phyloP scores from a whole-genome alignment of 2,329 filamentous ascomycete species.

The Knoxdaviesia capensis region DNA sequence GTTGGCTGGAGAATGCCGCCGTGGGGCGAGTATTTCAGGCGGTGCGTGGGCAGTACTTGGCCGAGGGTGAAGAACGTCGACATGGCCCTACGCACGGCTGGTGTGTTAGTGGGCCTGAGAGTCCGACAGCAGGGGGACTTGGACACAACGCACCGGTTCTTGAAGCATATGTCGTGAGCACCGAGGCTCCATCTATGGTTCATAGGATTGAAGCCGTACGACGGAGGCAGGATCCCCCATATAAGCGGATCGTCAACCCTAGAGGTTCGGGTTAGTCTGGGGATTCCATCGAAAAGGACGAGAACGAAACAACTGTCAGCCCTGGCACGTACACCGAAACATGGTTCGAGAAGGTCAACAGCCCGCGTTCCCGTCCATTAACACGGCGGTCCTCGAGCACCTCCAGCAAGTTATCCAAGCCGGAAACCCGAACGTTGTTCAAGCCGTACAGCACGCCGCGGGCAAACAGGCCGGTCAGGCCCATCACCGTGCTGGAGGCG shows the following conservation, averaged over 20 bases:
- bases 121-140: neutral
- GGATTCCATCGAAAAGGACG: neutral
- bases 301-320: neutral
- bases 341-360: constrained; percentile 48
- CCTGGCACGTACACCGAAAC: constrained; percentile 16
- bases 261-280: constrained; percentile 5
- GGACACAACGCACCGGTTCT: constrained; percentile 42
- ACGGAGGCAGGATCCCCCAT: constrained; percentile 71
- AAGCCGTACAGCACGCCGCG: constrained; percentile 56
- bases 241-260: constrained; percentile 88
- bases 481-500: constrained; percentile 56
- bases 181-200: constrained; percentile 80
- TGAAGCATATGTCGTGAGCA: constrained; percentile 90
- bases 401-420: constrained; percentile 54
- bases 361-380: constrained; percentile 46
- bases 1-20: constrained; percentile 85
- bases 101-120: neutral
- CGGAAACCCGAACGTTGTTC: constrained; percentile 57
- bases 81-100: constrained; percentile 27
- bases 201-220: constrained; percentile 48
- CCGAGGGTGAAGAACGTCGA: constrained; percentile 73
- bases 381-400: constrained; percentile 54
- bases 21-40: constrained; percentile 52
- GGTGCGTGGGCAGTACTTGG: constrained; percentile 80
- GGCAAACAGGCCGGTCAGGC: constrained; percentile 48